Percentiles rank a stretch among this genome's conserved stretches.
phyloP scores from a whole-genome alignment of 805 yeast genomes.

The Geotrichum ghanense region DNA sequence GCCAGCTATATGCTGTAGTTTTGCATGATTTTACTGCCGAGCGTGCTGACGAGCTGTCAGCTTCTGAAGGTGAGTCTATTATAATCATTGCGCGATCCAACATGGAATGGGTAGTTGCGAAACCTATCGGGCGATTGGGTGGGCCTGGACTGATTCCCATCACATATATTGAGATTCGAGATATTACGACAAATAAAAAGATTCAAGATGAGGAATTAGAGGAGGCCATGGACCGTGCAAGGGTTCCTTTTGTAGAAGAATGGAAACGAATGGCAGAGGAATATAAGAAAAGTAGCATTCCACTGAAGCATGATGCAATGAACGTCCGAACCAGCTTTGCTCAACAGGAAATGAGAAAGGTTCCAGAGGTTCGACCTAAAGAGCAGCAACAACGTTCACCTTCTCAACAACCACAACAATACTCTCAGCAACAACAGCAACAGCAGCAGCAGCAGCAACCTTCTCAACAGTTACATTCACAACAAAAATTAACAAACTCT shows the following conservation, averaged over 20 bases:
- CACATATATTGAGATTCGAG: slow-evolving; percentile 75
- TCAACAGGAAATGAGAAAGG: not conserved
- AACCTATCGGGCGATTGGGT: slow-evolving; percentile 87
- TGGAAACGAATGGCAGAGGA: slow-evolving; percentile 89
- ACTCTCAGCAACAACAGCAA: not conserved
- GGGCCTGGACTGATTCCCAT: slow-evolving; percentile 97
- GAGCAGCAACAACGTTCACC: slow-evolving; percentile 17
- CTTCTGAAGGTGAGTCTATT: slow-evolving; percentile 75
- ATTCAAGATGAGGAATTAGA: slow-evolving; percentile 41
- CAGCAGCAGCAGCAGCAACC: slow-evolving; percentile 4
- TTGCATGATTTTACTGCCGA: slow-evolving; percentile 82
- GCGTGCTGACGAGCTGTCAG: slow-evolving; percentile 70
- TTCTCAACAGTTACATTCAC: not conserved
- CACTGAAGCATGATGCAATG: slow-evolving; percentile 36
- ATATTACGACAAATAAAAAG: slow-evolving; percentile 51
- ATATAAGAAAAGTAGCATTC: slow-evolving; percentile 82
- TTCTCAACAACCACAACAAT: slow-evolving; percentile 6
- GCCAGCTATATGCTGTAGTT: slow-evolving; percentile 69
- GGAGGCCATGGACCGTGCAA: slow-evolving; percentile 51
- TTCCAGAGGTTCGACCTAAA: slow-evolving; percentile 28
- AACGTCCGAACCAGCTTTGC: slow-evolving; percentile 2
- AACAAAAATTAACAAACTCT: not conserved
- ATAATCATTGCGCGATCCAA: slow-evolving; percentile 94
- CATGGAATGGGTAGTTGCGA: slow-evolving; percentile 95
- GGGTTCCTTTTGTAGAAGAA: slow-evolving; percentile 85